Conservation (phyloP, 1,284 basidiomycete genomes). For the Papiliotrema flavescens region DNA sequence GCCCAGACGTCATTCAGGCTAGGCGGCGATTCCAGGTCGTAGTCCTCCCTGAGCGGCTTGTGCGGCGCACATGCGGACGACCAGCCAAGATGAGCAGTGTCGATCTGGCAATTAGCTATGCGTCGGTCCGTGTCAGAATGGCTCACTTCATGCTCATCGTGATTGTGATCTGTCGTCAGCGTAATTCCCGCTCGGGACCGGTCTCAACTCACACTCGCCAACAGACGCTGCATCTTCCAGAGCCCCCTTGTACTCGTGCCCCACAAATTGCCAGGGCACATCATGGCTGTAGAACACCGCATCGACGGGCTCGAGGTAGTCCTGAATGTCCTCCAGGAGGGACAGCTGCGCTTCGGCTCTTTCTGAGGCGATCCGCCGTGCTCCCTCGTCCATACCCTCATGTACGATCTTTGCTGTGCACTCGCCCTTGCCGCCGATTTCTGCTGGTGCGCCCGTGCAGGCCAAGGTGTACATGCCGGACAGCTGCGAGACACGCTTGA, state of each 20-base stretch:
- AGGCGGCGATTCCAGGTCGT: constrained; percentile 24
- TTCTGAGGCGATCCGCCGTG: constrained; percentile 20
- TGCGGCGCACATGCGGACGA: constrained; percentile 41
- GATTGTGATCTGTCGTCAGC: constrained; percentile 24
- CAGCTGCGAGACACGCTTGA: constrained; percentile 15
- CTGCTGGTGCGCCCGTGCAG: constrained; percentile 19
- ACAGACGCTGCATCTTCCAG: constrained; percentile 34
- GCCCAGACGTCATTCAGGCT: constrained; percentile 33
- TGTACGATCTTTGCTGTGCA: constrained; percentile 14
- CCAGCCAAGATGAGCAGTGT: constrained; percentile 43
- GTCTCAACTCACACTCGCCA: constrained; percentile 37
- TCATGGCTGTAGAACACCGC: constrained; percentile 43
- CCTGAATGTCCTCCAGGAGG: constrained; percentile 30
- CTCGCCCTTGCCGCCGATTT: no score
- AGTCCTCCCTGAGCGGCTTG: constrained; percentile 34
- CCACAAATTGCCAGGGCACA: constrained; percentile 46
- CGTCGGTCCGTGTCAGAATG: not conserved
- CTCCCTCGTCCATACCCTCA: constrained; percentile 33
- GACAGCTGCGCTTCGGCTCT: constrained; percentile 35
- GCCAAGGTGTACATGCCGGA: constrained; percentile 43
- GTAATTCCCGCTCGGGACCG: not conserved
- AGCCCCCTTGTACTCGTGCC: constrained; percentile 38
- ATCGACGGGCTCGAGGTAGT: constrained; percentile 30
- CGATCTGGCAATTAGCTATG: constrained; percentile 14
- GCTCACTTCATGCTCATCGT: constrained; percentile 25